Conservation (phyloP, 2,329 filamentous ascomycete genomes). For the Fusarium chuoi region DNA sequence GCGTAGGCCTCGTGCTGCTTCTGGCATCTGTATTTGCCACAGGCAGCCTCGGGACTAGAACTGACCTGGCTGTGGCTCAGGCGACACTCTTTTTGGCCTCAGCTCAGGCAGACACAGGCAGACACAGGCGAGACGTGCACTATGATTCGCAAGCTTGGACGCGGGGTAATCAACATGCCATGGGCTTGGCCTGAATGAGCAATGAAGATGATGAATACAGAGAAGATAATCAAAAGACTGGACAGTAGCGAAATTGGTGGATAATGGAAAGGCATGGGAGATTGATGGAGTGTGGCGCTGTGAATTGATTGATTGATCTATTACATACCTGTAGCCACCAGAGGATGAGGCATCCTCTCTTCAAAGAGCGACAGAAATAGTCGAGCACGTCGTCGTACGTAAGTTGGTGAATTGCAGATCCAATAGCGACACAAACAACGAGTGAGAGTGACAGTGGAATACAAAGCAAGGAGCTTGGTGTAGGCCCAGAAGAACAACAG, state of each 20-base stretch:
- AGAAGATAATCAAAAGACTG: background rate
- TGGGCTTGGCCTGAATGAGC: constrained; percentile 9
- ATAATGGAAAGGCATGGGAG: background rate
- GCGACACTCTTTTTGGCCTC: constrained; percentile 26
- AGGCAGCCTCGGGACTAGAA: constrained; percentile 24
- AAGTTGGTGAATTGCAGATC: background rate
- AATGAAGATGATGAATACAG: background rate
- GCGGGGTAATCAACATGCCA: constrained; percentile 35
- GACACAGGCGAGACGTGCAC: constrained; percentile 9
- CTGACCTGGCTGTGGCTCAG: constrained; percentile 28
- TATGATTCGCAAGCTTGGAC: constrained; percentile 40
- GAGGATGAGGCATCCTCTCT: constrained; percentile 35
- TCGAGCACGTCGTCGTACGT: constrained; percentile 5
- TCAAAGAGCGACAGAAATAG: background rate
- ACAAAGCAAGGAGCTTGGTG: background rate
- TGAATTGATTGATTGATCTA: background rate
- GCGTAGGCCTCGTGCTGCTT: constrained; percentile 33
- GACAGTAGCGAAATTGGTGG: background rate
- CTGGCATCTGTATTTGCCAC: constrained; percentile 28
- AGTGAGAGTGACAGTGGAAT: background rate
- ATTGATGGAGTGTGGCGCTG: background rate
- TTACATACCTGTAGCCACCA: constrained; percentile 39
- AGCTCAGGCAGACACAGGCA: constrained; percentile 35
- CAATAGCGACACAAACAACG: background rate
- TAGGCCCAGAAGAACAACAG: background rate